These are phyloP conservation scores for Xanthoconium purpureum DNA, from an alignment of 768 basidiomycete genomes.

Conservation along the genomic window DNA sequence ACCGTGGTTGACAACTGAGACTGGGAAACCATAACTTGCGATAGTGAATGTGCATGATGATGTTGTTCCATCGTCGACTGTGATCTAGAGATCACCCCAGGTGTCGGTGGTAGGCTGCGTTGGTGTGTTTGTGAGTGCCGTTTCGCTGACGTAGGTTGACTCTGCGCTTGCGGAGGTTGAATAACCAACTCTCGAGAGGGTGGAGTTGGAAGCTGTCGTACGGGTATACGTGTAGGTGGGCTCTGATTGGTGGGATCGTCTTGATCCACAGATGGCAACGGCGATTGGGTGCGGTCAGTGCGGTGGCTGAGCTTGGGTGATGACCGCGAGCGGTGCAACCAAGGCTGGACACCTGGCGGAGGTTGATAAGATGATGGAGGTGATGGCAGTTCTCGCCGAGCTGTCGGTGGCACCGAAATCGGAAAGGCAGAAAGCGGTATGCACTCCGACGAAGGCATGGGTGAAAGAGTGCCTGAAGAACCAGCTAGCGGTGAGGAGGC, in stretches of 20 bases:
- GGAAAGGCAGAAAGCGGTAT: slow-evolving; percentile 24
- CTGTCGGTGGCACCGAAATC: slow-evolving; percentile 12
- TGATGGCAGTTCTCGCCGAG: slow-evolving; percentile 28
- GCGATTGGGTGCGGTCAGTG: slow-evolving; percentile 5
- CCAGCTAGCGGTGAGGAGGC: slow-evolving; percentile 14
- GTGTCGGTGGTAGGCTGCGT: slow-evolving; percentile 44
- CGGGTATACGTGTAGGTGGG: slow-evolving; percentile 21
- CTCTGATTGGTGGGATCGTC: slow-evolving; percentile 11
- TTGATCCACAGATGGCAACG: slow-evolving; percentile 15
- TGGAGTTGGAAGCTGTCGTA: slow-evolving; percentile 36
- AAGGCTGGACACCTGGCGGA: slow-evolving; percentile 27
- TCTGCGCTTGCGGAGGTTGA: slow-evolving; percentile 16
- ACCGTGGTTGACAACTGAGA: not conserved
- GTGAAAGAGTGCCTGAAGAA: slow-evolving; percentile 28
- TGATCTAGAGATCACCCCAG: slow-evolving; percentile 22
- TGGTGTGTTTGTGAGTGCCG: slow-evolving; percentile 28
- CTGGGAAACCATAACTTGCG: slow-evolving; percentile 10
- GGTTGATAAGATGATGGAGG: slow-evolving; percentile 33
- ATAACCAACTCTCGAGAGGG: slow-evolving; percentile 19
- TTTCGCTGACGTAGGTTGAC: slow-evolving; percentile 14
- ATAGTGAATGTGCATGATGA: slow-evolving; percentile 22
- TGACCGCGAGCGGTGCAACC: slow-evolving; percentile 35
- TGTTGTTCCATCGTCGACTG: slow-evolving; percentile 12
- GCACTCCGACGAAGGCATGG: slow-evolving; percentile 30
- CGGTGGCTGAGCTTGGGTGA: slow-evolving; percentile 33